These are phyloP conservation scores for Coniella lustricola DNA, from an alignment of 2,329 filamentous ascomycete species.

Conservation along the genomic window DNA sequence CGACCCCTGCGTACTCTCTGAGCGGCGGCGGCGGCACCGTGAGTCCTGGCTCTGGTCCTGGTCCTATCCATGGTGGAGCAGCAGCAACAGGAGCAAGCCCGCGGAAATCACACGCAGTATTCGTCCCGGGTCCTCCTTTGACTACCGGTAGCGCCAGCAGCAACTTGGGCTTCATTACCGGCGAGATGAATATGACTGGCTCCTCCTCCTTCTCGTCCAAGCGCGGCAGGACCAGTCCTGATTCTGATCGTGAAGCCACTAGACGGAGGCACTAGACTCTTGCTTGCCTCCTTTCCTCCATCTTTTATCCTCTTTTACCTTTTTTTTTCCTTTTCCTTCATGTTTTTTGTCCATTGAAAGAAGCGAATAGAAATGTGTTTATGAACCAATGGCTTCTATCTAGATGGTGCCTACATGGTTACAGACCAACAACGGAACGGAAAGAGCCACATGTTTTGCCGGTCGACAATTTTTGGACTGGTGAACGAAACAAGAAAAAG, in stretches of 20 bases:
- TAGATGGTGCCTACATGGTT: too few relatives aligned
- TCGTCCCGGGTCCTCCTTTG: constrained; percentile 24
- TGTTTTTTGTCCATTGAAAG: too few relatives aligned
- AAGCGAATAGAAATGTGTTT: too few relatives aligned
- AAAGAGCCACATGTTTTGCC: too few relatives aligned
- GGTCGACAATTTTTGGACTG: too few relatives aligned
- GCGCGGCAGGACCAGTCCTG: constrained; percentile 43
- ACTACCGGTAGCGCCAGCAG: constrained; percentile 12
- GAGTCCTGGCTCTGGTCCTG: constrained; percentile 18
- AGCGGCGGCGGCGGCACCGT: constrained; percentile 32
- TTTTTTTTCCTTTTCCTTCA: too few relatives aligned
- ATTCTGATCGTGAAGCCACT: constrained; percentile 38
- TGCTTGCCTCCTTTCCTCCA: constrained; percentile 3
- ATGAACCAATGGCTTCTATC: too few relatives aligned
- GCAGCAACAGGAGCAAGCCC: constrained; percentile 32
- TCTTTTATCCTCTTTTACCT: background rate
- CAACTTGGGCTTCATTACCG: too few relatives aligned
- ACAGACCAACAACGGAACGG: too few relatives aligned
- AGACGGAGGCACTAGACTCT: constrained; percentile 31
- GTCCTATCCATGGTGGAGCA: too few relatives aligned
- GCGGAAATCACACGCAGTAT: constrained; percentile 23
- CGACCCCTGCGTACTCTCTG: constrained; percentile 47
- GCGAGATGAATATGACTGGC: constrained; percentile 17
- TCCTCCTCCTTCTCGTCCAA: constrained; percentile 31
- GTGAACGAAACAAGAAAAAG: too few relatives aligned